Evolutionary conservation across 257 asterid genomes (phyloP), one percentile per base, ranked within the genome.

Genomic region (Lantana camara): DNA sequence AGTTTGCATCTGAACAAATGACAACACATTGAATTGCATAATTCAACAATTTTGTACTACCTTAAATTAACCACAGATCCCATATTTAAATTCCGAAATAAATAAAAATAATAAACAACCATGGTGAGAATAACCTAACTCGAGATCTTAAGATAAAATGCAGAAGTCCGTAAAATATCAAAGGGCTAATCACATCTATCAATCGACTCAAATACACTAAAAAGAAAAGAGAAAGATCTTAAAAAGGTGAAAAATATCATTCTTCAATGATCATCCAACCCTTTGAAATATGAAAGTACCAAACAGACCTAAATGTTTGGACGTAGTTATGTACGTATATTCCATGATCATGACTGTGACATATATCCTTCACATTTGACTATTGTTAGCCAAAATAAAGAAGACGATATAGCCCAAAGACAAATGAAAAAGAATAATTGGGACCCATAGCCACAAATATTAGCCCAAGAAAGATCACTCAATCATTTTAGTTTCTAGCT

Each of bases 401-500:
- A 61, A 27, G 47, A 47, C 68, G 47, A 62, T 17, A 12, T n/a
- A n/a, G 49, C n/a, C 49, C 40, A n/a, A 49, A 13, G 69, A 64
- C 60, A 64, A 51, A 51, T 2, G 21, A 51, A 51, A 27, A 21
- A 23, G 51, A 23, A n/a, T 0, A 51, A 64, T 14, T 21, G 42
- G 29, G 52, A 4, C 50, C 45, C 70, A 27, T 41, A 22, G 4
- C 30, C 30, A 48, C n/a, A 2, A 27, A 2, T 27, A 48, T 20
- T 38, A 54, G 60, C 60, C 41, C 60, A 29, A 38, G 16, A 59
- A 22, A 13, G 50, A 57, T 45, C 46, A 22, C 46, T 49, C 53
- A 48, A 58, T 68, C 73, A 57, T 42, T 24, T 59, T n/a, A 2
- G 4, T 55, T 54, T 56, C n/a, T n/a, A n/a, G n/a, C n/a, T n/a